These are phyloP conservation scores for Rubroshorea leprosula DNA, from an alignment of 345 rosid genomes.

Conservation along the genomic window DNA sequence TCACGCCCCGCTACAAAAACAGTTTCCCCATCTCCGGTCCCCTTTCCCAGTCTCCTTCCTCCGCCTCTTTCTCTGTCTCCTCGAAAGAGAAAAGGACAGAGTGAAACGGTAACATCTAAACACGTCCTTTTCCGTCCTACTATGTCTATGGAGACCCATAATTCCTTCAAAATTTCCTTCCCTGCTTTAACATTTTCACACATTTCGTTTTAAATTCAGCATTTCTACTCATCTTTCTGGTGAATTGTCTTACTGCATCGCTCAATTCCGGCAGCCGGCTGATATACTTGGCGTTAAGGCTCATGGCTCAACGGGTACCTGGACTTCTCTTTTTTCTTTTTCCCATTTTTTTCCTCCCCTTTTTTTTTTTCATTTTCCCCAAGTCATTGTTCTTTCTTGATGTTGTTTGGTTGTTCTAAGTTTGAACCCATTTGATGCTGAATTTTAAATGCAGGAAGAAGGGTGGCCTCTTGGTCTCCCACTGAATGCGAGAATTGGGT, in stretches of 20 bases:
- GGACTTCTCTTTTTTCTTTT: background rate
- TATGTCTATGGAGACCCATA: background rate
- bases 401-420: no score
- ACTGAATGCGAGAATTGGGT: conserved; percentile 72
- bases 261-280: background rate
- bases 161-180: background rate
- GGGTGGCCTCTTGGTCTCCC: conserved; percentile 89
- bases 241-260: background rate
- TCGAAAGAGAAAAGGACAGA: conserved; percentile 4
- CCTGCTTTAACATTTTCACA: no score
- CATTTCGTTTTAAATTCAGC: no score
- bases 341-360: background rate
- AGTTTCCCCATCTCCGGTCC: no score
- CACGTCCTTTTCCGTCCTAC: conserved; percentile 12
- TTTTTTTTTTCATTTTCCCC: background rate
- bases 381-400: no score
- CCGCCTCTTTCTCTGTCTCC: conserved; percentile 14
- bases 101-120: conserved; percentile 24
- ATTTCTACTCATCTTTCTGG: background rate
- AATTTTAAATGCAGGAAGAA: conserved; percentile 48
- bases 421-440: background rate
- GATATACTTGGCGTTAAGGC: background rate
- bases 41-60: background rate
- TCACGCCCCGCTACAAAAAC: conserved; percentile 22
- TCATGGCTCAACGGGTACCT: conserved; percentile 25